Evolutionary conservation across 352 stramenopile species (phyloP), one percentile per base, ranked within the genome.

Genomic region (Pythium myriotylum): DNA sequence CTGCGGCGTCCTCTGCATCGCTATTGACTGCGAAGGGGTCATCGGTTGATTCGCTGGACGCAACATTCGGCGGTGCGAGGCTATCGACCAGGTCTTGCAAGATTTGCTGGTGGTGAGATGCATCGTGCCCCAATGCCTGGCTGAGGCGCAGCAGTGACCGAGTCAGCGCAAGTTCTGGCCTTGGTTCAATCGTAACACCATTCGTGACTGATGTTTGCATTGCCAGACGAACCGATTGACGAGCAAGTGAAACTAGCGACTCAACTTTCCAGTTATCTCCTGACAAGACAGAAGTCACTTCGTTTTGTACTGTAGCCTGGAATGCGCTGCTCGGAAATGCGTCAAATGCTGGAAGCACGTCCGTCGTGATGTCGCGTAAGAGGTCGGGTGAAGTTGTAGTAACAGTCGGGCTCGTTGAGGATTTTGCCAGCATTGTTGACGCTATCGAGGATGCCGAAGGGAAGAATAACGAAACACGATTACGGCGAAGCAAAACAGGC

Each of bases 271-370:
- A 88, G 27, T 86, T 78, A 0, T 77, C 76, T 17, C 54, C 69
- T 47, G 14, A 78, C 75, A 70, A 86, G 23, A 71, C 41, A 1
- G 50, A 74, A 0, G 76, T 62, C 16, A 89, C 73, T 52, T 89
- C 79, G n/a, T 78, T 77, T 29, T 89, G 69, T 17, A 89, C 73
- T 23, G 81, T 81, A 14, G 76, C 75, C 51, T 85, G 79, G 45
- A 89, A 88, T 32, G 62, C 75, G 40, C 70, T 63, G 45, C 78
- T 90, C 0, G 80, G 70, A 62, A 92, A 90, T 0, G 68, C 76
- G 27, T 89, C 80, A 32, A 88, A 92, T 0, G 81, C 60, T 2
- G 82, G 82, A 4, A 92, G 75, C 22, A 92, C 76, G 29, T 89
- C 80, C 1, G 62, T 47, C 0, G 80, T 52, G 12, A 90, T 50